phyloP scores from a whole-genome alignment of 345 rosid genomes.

The Limnanthes douglasii region DNA sequence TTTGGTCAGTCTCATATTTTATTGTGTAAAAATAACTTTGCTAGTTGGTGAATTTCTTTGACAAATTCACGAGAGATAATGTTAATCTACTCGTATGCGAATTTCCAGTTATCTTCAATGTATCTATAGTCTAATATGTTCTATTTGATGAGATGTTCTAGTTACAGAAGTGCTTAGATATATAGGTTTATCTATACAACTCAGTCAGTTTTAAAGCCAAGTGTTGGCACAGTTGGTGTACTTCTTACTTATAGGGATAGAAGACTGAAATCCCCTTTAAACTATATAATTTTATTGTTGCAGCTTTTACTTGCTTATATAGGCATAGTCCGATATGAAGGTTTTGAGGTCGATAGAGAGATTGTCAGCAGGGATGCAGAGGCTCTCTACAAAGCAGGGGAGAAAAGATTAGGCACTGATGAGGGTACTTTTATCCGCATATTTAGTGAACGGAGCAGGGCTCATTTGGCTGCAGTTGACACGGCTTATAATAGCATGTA shows the following conservation, averaged over 20 bases:
- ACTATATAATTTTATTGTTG: too few relatives aligned
- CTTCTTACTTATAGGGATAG: too few relatives aligned
- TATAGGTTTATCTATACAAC: not conserved
- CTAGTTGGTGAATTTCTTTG: too few relatives aligned
- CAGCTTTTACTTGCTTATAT: too few relatives aligned
- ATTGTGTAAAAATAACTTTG: too few relatives aligned
- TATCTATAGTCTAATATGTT: not conserved
- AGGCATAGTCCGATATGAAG: constrained; percentile 31
- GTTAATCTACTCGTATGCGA: too few relatives aligned
- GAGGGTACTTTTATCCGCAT: too few relatives aligned
- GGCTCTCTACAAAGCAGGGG: constrained; percentile 53
- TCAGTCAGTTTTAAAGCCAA: not conserved
- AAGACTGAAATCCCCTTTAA: too few relatives aligned
- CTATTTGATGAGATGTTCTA: not conserved
- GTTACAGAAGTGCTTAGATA: not conserved
- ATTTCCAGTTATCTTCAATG: too few relatives aligned
- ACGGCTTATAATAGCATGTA: too few relatives aligned
- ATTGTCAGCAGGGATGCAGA: constrained; percentile 43
- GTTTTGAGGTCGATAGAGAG: constrained; percentile 32
- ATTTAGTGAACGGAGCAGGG: constrained; percentile 43
- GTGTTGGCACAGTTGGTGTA: constrained; percentile 15
- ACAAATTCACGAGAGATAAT: too few relatives aligned
- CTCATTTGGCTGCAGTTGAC: constrained; percentile 41
- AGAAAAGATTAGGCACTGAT: constrained; percentile 45
- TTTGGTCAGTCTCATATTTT: too few relatives aligned